These are phyloP conservation scores for Acidomyces sp. DNA, from an alignment of 495 filamentous ascomycete genomes.

Conservation along the genomic window DNA sequence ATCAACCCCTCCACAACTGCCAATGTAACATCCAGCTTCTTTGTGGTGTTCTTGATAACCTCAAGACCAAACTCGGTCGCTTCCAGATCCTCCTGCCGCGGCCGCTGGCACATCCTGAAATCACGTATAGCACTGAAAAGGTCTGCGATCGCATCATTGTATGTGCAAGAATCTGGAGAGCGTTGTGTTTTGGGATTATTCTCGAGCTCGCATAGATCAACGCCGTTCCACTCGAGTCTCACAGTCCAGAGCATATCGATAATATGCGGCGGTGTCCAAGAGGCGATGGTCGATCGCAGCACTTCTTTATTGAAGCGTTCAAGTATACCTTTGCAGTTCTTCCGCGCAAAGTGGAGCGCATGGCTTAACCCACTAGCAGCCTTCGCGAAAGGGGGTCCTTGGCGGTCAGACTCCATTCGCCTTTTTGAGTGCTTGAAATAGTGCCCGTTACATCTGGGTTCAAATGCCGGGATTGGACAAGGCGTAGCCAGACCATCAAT, in stretches of 20 bases:
- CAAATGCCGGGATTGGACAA: too few relatives aligned
- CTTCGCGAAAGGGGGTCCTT: too few relatives aligned
- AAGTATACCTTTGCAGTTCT: constrained; percentile 4
- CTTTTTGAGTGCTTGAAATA: too few relatives aligned
- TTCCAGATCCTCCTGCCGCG: constrained; percentile 65
- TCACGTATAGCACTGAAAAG: not conserved
- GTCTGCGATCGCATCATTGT: not conserved
- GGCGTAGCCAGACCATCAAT: too few relatives aligned
- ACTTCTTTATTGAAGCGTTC: constrained; percentile 6
- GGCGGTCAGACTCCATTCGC: too few relatives aligned
- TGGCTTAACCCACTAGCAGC: constrained; percentile 3
- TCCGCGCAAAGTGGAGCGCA: not conserved
- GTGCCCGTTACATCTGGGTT: too few relatives aligned
- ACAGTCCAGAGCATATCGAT: constrained; percentile 7
- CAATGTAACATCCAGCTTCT: constrained; percentile 4
- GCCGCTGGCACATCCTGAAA: not conserved
- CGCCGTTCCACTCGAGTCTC: constrained; percentile 7
- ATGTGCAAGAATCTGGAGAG: not conserved
- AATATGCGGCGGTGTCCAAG: constrained; percentile 1
- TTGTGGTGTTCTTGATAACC: not conserved
- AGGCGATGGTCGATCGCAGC: not conserved
- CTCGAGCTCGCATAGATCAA: not conserved
- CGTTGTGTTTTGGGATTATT: not conserved
- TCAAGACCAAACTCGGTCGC: constrained; percentile 52
- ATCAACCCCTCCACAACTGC: constrained; percentile 7